These are phyloP conservation scores for Trametes cubensis DNA, from an alignment of 768 basidiomycete genomes.

Conservation along the genomic window DNA sequence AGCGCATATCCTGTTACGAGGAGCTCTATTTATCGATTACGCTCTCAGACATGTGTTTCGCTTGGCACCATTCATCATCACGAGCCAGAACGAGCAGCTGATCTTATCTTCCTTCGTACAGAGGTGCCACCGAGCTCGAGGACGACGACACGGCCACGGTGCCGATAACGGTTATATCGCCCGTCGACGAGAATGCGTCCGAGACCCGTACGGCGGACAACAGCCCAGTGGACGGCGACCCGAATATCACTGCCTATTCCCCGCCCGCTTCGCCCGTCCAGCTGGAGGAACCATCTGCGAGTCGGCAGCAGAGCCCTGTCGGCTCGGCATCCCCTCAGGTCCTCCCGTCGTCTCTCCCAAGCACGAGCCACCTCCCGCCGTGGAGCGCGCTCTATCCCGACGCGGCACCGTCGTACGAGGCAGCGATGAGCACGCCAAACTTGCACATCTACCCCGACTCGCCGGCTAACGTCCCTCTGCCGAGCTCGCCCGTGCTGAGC, in stretches of 20 bases:
- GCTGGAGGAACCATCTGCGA: neutral
- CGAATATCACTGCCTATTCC: neutral
- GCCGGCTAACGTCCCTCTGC: slow-evolving; percentile 2
- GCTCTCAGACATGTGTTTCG: neutral
- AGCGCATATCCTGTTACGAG: neutral
- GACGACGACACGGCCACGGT: slow-evolving; percentile 13
- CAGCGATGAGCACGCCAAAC: slow-evolving; percentile 19
- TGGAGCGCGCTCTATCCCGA: slow-evolving; percentile 6
- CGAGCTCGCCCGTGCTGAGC: slow-evolving; percentile 9
- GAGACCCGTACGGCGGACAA: neutral
- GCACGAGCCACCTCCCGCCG: neutral
- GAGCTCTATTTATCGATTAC: neutral
- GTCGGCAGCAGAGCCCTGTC: slow-evolving; percentile 3
- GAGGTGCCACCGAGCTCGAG: slow-evolving; percentile 18
- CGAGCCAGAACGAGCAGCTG: neutral
- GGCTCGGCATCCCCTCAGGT: neutral
- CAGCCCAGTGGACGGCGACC: neutral
- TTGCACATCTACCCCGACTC: neutral
- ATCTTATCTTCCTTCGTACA: neutral
- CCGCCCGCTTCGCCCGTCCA: neutral
- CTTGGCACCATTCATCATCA: neutral
- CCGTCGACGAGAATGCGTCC: slow-evolving; percentile 17
- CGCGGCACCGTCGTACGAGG: slow-evolving; percentile 18
- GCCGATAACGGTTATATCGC: slow-evolving; percentile 17
- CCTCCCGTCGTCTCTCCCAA: neutral